These are phyloP conservation scores for Microdochium paspali DNA, from an alignment of 2,329 filamentous ascomycete genomes.

Conservation along the genomic window DNA sequence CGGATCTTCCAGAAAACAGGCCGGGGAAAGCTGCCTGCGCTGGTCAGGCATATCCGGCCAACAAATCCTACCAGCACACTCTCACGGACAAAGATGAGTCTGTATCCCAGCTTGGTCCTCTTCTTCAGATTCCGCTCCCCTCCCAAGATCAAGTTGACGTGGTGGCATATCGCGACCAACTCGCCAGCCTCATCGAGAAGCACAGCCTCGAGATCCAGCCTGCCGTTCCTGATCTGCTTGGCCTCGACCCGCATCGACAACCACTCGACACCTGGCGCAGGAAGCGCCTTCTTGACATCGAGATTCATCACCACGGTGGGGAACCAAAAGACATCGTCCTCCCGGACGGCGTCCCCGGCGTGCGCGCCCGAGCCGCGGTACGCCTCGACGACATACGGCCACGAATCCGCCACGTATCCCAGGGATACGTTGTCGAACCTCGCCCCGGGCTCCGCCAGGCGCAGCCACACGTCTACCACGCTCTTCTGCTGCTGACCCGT, in stretches of 20 bases:
- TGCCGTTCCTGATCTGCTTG: conserved; percentile 13
- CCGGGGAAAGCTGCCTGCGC: too few species aligned
- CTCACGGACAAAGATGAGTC: too few species aligned
- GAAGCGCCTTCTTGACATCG: conserved; percentile 62
- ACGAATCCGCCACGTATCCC: conserved; percentile 18
- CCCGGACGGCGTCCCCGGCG: conserved; percentile 6
- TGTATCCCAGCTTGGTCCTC: conserved; percentile 5
- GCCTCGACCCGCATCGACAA: conserved; percentile 45
- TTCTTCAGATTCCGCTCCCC: conserved; percentile 15
- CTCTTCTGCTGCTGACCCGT: conserved; percentile 10
- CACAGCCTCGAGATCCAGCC: conserved; percentile 18
- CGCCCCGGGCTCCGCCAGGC: conserved; percentile 15
- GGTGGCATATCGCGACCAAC: conserved; percentile 19
- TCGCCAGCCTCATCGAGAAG: conserved; percentile 16
- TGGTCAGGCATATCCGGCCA: too few species aligned
- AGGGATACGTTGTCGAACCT: conserved; percentile 13
- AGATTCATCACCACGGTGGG: conserved; percentile 59
- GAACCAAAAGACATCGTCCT: conserved; percentile 43
- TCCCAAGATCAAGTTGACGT: conserved; percentile 17
- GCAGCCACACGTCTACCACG: conserved; percentile 18
- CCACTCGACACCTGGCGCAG: conserved; percentile 56
- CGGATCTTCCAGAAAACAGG: too few species aligned
- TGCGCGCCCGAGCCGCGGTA: conserved; percentile 3
- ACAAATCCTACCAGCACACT: too few species aligned
- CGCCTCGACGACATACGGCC: conserved; percentile 16